These are phyloP conservation scores for Penicillium psychrofluorescens DNA, from an alignment of 495 filamentous ascomycete genomes.

Conservation along the genomic window DNA sequence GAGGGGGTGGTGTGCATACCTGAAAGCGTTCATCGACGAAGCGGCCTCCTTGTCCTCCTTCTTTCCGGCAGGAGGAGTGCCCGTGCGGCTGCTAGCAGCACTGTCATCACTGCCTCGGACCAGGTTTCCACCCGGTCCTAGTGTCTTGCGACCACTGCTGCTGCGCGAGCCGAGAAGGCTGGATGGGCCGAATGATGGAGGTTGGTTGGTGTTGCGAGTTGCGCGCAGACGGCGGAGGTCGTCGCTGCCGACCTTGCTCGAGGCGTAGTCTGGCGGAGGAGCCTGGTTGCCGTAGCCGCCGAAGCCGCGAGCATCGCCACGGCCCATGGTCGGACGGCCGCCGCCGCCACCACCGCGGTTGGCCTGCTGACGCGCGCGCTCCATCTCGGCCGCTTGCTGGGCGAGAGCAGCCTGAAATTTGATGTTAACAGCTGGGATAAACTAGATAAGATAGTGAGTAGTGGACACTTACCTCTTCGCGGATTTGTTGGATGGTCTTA, in stretches of 20 bases:
- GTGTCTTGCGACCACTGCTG: constrained; percentile 71
- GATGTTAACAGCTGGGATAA: constrained; percentile 13
- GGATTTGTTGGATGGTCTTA: constrained; percentile 90
- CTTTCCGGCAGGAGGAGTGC: constrained; percentile 68
- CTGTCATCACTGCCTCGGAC: constrained; percentile 71
- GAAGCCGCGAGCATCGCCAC: constrained; percentile 80
- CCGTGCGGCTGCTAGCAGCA: constrained; percentile 75
- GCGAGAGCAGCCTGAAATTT: constrained; percentile 57
- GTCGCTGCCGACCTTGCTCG: constrained; percentile 79
- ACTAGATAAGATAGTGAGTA: neutral
- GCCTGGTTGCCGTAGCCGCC: constrained; percentile 53
- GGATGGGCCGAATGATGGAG: constrained; percentile 60
- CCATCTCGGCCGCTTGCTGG: constrained; percentile 51
- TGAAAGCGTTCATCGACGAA: constrained; percentile 78
- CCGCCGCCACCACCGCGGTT: constrained; percentile 48
- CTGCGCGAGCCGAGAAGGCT: constrained; percentile 74
- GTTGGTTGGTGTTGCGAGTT: constrained; percentile 54
- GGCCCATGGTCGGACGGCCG: constrained; percentile 63
- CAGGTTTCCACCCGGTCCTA: constrained; percentile 64
- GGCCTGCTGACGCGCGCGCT: constrained; percentile 39
- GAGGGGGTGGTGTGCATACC: constrained; percentile 43
- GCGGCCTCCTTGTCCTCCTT: constrained; percentile 61
- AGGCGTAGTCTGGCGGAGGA: constrained; percentile 60
- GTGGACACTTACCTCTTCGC: constrained; percentile 58
- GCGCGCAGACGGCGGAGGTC: constrained; percentile 76